Evolutionary conservation across 140 eudicot genomes (phyloP), one percentile per base, ranked within the genome.

Genomic region (Senecio squalidus): DNA sequence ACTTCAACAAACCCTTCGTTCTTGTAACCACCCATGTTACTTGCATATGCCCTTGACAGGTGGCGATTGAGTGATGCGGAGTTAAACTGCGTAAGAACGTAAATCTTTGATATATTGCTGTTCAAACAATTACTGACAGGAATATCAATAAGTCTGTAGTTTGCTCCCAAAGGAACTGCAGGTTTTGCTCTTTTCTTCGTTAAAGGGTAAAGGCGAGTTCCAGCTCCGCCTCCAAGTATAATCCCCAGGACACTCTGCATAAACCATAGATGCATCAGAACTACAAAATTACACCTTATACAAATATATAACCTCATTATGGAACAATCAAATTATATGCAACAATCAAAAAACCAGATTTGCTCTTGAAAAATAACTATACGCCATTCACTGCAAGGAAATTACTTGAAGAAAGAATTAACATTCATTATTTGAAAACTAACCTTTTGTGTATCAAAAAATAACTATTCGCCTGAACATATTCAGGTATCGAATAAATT

Each of bases 1-100:
- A 92, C 98, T 83, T 92, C 98, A 49, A 92, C 98, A 73, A 92
- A 92, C 25, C 98, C 98, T 77, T 92, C 98, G 62, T 87, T 92
- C 73, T 87, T 92, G 83, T 92, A 92, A 38, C 98, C 96, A 2
- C 96, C 98, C 96, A 92, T 74, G 78, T 92, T 92, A 57, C 96
- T 92, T 4, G 98, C 96, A 74, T 92, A 92, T 9, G 98, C 96
- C 29, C 98, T 80, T 13, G 98, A 92, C 59, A 92, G 86, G 68
- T 92, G 98, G 62, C 98, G 98, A 72, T 92, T 92, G 44, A 92
- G 96, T 23, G 98, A 92, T 13, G 98, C 98, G 61, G 98, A 92
- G 69, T 92, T 87, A 50, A 92, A 92, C 55, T 92, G 98, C 6
- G 98, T 87, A 17, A 92, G 96, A 52, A 92, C 98, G 65, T 92